phyloP scores from a whole-genome alignment of 805 yeast species.

The Saturnispora diversa region DNA sequence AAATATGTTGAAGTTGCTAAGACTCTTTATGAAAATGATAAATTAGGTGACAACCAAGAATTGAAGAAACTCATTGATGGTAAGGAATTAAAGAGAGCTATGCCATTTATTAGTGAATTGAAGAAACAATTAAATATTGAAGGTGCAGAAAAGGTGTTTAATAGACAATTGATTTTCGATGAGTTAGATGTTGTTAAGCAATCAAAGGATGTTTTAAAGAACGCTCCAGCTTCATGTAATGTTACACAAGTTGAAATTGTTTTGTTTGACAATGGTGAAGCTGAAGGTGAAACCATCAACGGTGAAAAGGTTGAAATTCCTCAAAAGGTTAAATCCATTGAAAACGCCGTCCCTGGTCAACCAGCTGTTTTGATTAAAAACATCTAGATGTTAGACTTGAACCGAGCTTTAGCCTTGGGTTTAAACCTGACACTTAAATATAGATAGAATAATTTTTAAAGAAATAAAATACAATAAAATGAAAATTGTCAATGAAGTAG shows the following conservation, averaged over 20 bases:
- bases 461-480: too few relatives aligned
- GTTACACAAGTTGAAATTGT: constrained; percentile 54
- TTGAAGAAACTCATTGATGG: constrained; percentile 59
- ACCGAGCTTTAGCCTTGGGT: too few relatives aligned
- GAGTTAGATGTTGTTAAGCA: constrained; percentile 61
- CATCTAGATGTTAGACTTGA: too few relatives aligned
- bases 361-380: constrained; percentile 81
- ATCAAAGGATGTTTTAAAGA: constrained; percentile 48
- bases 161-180: constrained; percentile 78
- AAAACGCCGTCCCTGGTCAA: constrained; percentile 82
- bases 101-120: constrained; percentile 88
- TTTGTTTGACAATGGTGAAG: constrained; percentile 54
- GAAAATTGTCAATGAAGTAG: too few relatives aligned
- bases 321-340: constrained; percentile 59
- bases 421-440: too few relatives aligned
- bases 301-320: constrained; percentile 63
- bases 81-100: constrained; percentile 92
- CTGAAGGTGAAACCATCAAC: constrained; percentile 57
- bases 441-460: too few relatives aligned
- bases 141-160: constrained; percentile 71
- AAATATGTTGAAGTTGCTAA: constrained; percentile 60
- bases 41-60: constrained; percentile 55
- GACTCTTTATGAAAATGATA: constrained; percentile 57
- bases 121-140: constrained; percentile 72
- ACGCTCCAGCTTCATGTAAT: constrained; percentile 52